Evolutionary conservation across 1,139 yeast species (phyloP).

Genomic region (Yamadazyma aaseri): DNA sequence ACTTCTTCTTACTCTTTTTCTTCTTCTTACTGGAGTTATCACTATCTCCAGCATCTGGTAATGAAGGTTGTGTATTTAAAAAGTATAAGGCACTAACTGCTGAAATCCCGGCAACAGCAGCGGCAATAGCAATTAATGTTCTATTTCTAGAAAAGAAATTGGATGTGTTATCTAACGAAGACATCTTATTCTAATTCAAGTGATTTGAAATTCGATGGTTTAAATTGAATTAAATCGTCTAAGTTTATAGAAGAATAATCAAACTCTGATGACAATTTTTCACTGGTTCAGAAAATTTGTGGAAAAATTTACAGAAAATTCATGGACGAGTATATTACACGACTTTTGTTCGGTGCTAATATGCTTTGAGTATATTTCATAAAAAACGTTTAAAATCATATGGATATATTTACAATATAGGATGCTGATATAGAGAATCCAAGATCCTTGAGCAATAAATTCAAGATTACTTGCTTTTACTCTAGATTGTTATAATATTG

Average conservation of each 20-base stretch:
- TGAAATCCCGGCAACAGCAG: conserved; percentile 62
- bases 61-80: conserved; percentile 8
- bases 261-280: conserved; percentile 15
- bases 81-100: conserved; percentile 46
- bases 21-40: conserved; percentile 25
- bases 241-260: not conserved
- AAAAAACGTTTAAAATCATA: too few species aligned
- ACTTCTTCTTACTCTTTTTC: conserved; percentile 35
- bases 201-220: conserved; percentile 1
- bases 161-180: conserved; percentile 14
- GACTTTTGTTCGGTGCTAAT: conserved; percentile 1
- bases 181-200: conserved; percentile 8
- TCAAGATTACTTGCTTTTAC: too few species aligned
- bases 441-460: too few species aligned
- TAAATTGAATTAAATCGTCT: too few species aligned
- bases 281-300: conserved; percentile 17
- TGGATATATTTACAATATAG: too few species aligned
- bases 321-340: not conserved
- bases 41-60: conserved; percentile 28
- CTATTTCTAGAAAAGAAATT: conserved; percentile 56
- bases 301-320: conserved; percentile 1
- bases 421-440: too few species aligned
- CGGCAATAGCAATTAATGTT: conserved; percentile 56
- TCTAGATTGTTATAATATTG: conserved; percentile 30
- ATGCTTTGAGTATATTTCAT: not conserved